These are phyloP conservation scores for Mycosphaerella arachidis DNA, from an alignment of 2,329 filamentous ascomycete genomes.

Conservation along the genomic window DNA sequence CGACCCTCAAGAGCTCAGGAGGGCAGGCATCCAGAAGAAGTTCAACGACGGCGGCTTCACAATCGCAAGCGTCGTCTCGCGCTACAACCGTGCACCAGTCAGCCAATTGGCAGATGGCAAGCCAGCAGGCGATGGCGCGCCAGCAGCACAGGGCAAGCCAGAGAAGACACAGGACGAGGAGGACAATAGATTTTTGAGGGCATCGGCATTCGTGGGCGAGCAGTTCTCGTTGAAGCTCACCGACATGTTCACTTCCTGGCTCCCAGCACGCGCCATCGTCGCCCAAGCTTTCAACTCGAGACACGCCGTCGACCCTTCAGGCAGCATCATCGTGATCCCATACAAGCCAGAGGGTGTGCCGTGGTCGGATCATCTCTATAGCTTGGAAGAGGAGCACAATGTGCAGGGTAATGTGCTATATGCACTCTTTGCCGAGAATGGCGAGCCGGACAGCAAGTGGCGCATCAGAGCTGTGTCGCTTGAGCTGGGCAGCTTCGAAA, in stretches of 20 bases:
- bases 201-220: slow-evolving; percentile 79
- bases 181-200: slow-evolving; percentile 72
- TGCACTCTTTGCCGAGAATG: slow-evolving; percentile 84
- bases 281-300: slow-evolving; percentile 69
- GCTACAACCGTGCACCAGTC: slow-evolving; percentile 60
- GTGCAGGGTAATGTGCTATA: slow-evolving; percentile 62
- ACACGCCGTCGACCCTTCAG: slow-evolving; percentile 62
- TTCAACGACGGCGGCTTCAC: slow-evolving; percentile 80
- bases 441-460: slow-evolving; percentile 75
- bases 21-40: slow-evolving; percentile 71
- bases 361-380: slow-evolving; percentile 96
- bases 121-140: slow-evolving; percentile 15
- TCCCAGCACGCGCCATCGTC: slow-evolving; percentile 79
- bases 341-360: slow-evolving; percentile 66
- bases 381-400: slow-evolving; percentile 62
- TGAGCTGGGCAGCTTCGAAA: slow-evolving; percentile 80
- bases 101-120: slow-evolving; percentile 18
- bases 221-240: slow-evolving; percentile 79
- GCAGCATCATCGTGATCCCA: slow-evolving; percentile 72
- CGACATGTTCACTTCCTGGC: slow-evolving; percentile 71
- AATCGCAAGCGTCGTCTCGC: slow-evolving; percentile 82
- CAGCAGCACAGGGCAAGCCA: slow-evolving; percentile 25
- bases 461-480: slow-evolving; percentile 88
- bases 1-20: slow-evolving; percentile 63
- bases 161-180: slow-evolving; percentile 62